These are phyloP conservation scores for Chrysoporthe cubensis DNA, from an alignment of 2,329 filamentous ascomycete genomes.

Conservation along the genomic window DNA sequence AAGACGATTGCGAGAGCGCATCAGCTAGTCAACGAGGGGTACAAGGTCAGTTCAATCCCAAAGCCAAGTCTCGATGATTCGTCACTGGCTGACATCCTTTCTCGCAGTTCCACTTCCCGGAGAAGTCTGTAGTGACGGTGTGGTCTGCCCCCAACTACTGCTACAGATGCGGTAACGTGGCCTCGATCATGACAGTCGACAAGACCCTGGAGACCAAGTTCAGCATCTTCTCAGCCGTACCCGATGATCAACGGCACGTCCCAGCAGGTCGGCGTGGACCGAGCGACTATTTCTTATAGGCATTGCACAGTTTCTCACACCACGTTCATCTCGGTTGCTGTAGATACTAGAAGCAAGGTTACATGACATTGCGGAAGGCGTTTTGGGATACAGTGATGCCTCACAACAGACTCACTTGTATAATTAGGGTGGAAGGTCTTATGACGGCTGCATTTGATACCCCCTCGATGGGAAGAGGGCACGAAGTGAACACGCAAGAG, in stretches of 20 bases:
- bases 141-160: constrained; percentile 98
- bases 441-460: constrained; percentile 29
- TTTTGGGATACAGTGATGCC: constrained; percentile 27
- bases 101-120: constrained; percentile 82
- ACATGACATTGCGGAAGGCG: constrained; percentile 29
- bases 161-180: constrained; percentile 94
- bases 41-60: constrained; percentile 68
- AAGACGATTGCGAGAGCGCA: constrained; percentile 96
- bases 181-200: constrained; percentile 92
- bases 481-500: constrained; percentile 21
- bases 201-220: constrained; percentile 88
- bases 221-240: constrained; percentile 89
- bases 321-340: constrained; percentile 18
- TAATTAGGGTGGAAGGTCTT: constrained; percentile 27
- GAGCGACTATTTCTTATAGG: constrained; percentile 71
- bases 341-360: constrained; percentile 26
- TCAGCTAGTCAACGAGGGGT: constrained; percentile 97
- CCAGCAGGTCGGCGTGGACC: constrained; percentile 71
- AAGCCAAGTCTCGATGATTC: neutral
- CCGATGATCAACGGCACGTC: constrained; percentile 80
- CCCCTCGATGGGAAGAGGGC: constrained; percentile 28
- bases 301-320: constrained; percentile 23
- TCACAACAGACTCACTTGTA: constrained; percentile 19
- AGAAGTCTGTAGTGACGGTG: constrained; percentile 95
- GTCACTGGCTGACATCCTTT: constrained; percentile 35